Evolutionary conservation across 2,329 filamentous ascomycete genomes (phyloP), one percentile per base, ranked within the genome.

Genomic region (Delphinella strobiligena): DNA sequence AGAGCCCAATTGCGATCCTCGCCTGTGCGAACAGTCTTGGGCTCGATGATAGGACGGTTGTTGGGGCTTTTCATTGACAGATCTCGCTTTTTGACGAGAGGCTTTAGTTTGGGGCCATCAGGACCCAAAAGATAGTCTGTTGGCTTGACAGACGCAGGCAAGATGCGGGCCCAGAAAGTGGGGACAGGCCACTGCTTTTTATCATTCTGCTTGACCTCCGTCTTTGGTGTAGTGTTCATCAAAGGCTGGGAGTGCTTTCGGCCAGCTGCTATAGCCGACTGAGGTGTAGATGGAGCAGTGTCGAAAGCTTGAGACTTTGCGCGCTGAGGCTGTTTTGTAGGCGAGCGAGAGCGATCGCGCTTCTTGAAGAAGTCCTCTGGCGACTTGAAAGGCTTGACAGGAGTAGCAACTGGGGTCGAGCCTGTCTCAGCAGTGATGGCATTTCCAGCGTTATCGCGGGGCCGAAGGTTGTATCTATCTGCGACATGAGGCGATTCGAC

Each of bases 1-100:
- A 69, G 54, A 35, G 61, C 58, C 38, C 59, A 58, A 47, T 69
- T 56, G n/a, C 64, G 59, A 39, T 68, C 65, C 39, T 62, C 63
- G 22, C 61, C 59, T 31, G 61, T 56, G 31, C 62, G 57, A 37
- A 64, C 53, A 10, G 55, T 58, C 29, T 65, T 55, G 3, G 58
- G 56, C 39, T 54, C 48, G 19, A 60, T 61, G 12, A 47, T 45
- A 15, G 32, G 18, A 31, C 47, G 42, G 24, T 45, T 34, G 33
- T 45, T 45, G n/a, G n/a, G n/a, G n/a, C n/a, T 35, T 38, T 11
- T 38, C 32, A 14, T 27, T 37, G 32, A 18, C 32, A 16, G 31
- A 12, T 24, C 24, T n/a, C n/a, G 24, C n/a, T 37, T 17, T 19
- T 37, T 29, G 19, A 31, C 33, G 31, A 34, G 34, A 5, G 34